Conservation (phyloP, 768 basidiomycete species). For the Leucocoprinus sp. region DNA sequence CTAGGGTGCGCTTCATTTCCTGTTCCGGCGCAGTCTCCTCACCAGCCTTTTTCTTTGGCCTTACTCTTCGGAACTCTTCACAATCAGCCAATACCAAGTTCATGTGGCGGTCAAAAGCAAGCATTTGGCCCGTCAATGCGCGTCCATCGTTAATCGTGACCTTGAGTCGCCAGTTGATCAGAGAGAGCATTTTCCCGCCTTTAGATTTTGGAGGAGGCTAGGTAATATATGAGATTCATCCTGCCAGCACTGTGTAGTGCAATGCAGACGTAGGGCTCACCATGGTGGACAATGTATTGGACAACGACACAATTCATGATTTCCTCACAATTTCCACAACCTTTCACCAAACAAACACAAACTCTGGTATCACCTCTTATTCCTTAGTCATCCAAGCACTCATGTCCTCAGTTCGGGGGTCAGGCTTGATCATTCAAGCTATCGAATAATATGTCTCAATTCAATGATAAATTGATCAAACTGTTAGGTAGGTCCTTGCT, state of each 20-base stretch:
- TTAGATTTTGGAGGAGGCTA: slow-evolving; percentile 95
- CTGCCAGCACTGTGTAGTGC: slow-evolving; percentile 11
- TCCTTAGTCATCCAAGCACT: background rate
- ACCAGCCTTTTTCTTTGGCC: slow-evolving; percentile 86
- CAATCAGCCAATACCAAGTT: slow-evolving; percentile 97
- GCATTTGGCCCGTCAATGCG: slow-evolving; percentile 94
- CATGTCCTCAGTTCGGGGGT: background rate
- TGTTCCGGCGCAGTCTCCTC: slow-evolving; percentile 73
- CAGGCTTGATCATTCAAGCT: background rate
- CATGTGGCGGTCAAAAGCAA: slow-evolving; percentile 99
- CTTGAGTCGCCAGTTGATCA: slow-evolving; percentile 97
- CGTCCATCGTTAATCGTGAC: slow-evolving; percentile 97
- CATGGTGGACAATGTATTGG: slow-evolving; percentile 41
- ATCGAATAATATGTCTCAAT: slow-evolving; percentile 3
- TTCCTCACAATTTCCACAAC: slow-evolving; percentile 13
- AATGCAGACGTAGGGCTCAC: slow-evolving; percentile 23
- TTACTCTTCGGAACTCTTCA: slow-evolving; percentile 91
- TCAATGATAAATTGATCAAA: slow-evolving; percentile 3
- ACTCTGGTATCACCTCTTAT: slow-evolving; percentile 9
- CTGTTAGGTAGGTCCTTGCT: slow-evolving; percentile 1
- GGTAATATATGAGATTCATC: slow-evolving; percentile 8
- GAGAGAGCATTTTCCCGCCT: slow-evolving; percentile 95
- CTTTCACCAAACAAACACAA: slow-evolving; percentile 20
- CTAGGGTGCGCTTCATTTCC: slow-evolving; percentile 93
- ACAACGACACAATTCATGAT: too few species aligned